Conservation (phyloP, 306 rosid species). For the Clitoria ternatea region DNA sequence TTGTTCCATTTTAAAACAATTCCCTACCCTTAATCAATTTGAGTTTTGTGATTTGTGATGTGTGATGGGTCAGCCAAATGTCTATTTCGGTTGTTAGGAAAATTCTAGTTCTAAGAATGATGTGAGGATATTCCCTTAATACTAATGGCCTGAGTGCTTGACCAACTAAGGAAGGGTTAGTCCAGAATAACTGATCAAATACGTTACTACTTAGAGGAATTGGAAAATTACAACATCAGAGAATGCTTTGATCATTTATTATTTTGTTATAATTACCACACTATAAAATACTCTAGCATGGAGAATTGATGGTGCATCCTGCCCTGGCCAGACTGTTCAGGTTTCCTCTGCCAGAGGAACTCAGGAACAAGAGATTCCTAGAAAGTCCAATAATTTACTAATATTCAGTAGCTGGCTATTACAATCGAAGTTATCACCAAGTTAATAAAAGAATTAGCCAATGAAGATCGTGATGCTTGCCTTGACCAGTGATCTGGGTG, state of each 20-base stretch:
- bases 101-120: constrained; percentile 24
- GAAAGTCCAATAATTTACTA: constrained; percentile 15
- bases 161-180: constrained; percentile 20
- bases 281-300: background rate
- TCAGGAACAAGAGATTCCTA: constrained; percentile 29
- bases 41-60: background rate
- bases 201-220: background rate
- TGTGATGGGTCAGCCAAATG: constrained; percentile 10
- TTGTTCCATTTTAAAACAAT: background rate
- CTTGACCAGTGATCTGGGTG: constrained; percentile 32
- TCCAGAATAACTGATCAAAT: constrained; percentile 21
- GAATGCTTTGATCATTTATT: constrained; percentile 8
- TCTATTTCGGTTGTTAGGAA: constrained; percentile 14
- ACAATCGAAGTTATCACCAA: constrained; percentile 42
- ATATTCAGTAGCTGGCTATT: constrained; percentile 24
- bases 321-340: constrained; percentile 7
- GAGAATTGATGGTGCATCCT: constrained; percentile 25
- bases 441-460: constrained; percentile 21
- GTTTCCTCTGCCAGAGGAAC: constrained; percentile 27
- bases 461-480: constrained; percentile 27
- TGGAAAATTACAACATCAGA: constrained; percentile 12
- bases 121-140: constrained; percentile 14
- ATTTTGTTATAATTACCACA: background rate
- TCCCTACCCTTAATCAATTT: background rate
- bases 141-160: constrained; percentile 7